Evolutionary conservation across 2,329 filamentous ascomycete genomes (phyloP).

Genomic region (Trichoderma guizhouense): DNA sequence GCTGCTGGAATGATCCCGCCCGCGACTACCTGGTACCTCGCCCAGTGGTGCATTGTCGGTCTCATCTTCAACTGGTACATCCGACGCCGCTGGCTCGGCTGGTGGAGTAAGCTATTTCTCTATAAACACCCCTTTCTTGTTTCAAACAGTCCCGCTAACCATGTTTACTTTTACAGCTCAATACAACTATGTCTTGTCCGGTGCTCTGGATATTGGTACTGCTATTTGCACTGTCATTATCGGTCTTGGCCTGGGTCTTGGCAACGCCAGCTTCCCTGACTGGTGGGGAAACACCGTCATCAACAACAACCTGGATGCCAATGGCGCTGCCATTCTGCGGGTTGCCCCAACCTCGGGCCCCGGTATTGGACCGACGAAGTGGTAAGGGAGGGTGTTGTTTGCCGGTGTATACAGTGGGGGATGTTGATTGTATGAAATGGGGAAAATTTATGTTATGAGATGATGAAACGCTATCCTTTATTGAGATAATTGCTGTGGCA

Average conservation of each 20-base stretch:
- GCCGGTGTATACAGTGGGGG: not conserved
- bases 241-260: slow-evolving; percentile 45
- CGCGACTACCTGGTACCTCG: slow-evolving; percentile 54
- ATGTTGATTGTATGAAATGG: not conserved
- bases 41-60: slow-evolving; percentile 53
- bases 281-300: slow-evolving; percentile 46
- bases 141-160: not conserved
- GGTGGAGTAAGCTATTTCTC: slow-evolving; percentile 48
- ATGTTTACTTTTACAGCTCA: slow-evolving; percentile 16
- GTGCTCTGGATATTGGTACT: slow-evolving; percentile 56
- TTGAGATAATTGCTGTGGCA: not conserved
- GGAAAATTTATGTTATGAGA: not conserved
- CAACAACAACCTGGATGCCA: slow-evolving; percentile 31
- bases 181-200: slow-evolving; percentile 60
- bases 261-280: slow-evolving; percentile 40
- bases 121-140: not conserved
- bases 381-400: not conserved
- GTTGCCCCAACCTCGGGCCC: slow-evolving; percentile 1
- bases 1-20: slow-evolving; percentile 50
- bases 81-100: slow-evolving; percentile 47
- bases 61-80: slow-evolving; percentile 54
- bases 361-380: slow-evolving; percentile 1
- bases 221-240: slow-evolving; percentile 55
- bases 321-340: slow-evolving; percentile 25
- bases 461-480: not conserved